Percentiles rank a stretch among this genome's conserved stretches.
Conservation (phyloP, 2,329 filamentous ascomycete species). For the Fusarium cicatricum region DNA sequence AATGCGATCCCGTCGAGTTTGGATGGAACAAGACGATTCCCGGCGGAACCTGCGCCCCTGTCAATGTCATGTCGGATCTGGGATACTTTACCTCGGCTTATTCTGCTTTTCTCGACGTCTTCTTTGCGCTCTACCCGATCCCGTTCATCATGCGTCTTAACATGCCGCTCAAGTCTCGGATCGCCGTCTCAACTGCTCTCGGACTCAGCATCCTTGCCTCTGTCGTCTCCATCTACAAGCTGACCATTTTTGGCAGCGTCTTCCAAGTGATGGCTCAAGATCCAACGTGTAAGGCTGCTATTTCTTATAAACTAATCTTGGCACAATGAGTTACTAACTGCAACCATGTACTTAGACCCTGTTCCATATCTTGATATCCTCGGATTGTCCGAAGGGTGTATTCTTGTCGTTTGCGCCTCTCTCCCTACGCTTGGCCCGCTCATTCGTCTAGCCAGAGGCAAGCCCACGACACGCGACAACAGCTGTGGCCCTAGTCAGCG, state of each 20-base stretch:
- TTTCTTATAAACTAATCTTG: too few relatives aligned
- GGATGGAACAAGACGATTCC: slow-evolving; percentile 36
- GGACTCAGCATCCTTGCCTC: slow-evolving; percentile 37
- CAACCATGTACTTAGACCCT: not conserved
- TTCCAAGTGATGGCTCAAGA: slow-evolving; percentile 35
- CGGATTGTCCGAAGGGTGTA: slow-evolving; percentile 36
- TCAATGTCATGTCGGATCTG: slow-evolving; percentile 32
- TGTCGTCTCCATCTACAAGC: slow-evolving; percentile 40
- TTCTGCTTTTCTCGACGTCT: slow-evolving; percentile 40
- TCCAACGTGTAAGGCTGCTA: slow-evolving; percentile 32
- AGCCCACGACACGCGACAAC: slow-evolving; percentile 17
- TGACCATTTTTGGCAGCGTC: slow-evolving; percentile 35
- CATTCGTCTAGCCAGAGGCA: slow-evolving; percentile 29
- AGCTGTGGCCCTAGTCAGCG: slow-evolving; percentile 11
- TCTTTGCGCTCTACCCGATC: slow-evolving; percentile 41
- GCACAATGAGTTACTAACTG: not conserved
- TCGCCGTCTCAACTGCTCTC: slow-evolving; percentile 37
- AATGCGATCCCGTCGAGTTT: slow-evolving; percentile 36
- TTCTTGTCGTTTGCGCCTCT: slow-evolving; percentile 39
- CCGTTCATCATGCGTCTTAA: slow-evolving; percentile 41
- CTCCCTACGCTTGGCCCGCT: slow-evolving; percentile 38
- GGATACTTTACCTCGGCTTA: slow-evolving; percentile 41
- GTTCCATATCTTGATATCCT: slow-evolving; percentile 40
- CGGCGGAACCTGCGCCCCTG: slow-evolving; percentile 28
- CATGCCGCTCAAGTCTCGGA: slow-evolving; percentile 37